Conservation (phyloP, 441 rosid species). For the Bocquillonia castaneifolia region DNA sequence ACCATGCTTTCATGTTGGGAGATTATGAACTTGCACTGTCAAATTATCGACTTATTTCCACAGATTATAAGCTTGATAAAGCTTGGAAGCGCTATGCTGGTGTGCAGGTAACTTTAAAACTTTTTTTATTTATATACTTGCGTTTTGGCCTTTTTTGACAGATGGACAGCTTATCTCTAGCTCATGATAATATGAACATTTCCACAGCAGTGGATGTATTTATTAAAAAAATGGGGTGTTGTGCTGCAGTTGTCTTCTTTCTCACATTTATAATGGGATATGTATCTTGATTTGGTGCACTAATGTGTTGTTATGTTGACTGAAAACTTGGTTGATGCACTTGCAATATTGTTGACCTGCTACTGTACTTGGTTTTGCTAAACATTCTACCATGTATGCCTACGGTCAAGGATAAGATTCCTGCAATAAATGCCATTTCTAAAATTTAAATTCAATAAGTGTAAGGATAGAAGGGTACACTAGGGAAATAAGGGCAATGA, state of each 20-base stretch:
- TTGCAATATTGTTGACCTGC: neutral
- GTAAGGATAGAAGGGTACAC: neutral
- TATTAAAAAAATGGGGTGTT: neutral
- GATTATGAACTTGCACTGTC: conserved; percentile 97
- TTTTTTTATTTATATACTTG: conserved; percentile 12
- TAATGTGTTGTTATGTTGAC: no score
- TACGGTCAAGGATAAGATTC: neutral
- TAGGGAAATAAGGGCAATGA: no score
- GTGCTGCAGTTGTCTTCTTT: neutral
- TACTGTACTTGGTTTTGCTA: neutral
- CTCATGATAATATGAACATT: neutral
- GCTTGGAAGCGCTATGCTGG: conserved; percentile 99
- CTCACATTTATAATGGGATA: neutral
- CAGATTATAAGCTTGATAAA: conserved; percentile 96
- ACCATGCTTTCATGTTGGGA: conserved; percentile 94
- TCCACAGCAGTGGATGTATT: neutral
- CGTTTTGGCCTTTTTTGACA: conserved; percentile 12
- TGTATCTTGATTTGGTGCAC: neutral
- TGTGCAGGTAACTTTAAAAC: conserved; percentile 66
- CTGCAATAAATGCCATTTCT: neutral
- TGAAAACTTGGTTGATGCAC: neutral
- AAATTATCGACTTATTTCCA: conserved; percentile 89
- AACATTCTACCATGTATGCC: no score
- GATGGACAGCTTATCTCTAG: conserved; percentile 3
- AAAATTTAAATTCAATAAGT: neutral